Evolutionary conservation across 164 flowering plant species (phyloP).

Genomic region (Tetracentron sinense): DNA sequence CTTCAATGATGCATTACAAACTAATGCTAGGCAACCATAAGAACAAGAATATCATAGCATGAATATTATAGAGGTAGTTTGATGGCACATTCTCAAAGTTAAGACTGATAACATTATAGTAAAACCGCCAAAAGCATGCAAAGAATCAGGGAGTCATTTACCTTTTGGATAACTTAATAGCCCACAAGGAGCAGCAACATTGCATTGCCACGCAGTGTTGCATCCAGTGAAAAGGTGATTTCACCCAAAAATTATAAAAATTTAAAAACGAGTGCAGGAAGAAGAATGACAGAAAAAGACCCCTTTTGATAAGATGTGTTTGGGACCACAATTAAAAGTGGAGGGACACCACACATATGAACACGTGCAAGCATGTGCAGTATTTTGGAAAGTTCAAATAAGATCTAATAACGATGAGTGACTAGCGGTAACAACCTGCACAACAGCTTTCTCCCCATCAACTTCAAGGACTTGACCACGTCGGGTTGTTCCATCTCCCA

Average conservation of each 20-base stretch:
- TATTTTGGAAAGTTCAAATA: neutral
- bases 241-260: neutral
- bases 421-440: conserved; percentile 52
- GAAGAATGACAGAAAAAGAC: neutral
- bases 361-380: neutral
- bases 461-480: conserved; percentile 98
- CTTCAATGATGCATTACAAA: too few relatives aligned
- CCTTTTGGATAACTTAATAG: neutral
- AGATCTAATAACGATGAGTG: neutral
- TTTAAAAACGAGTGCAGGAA: neutral
- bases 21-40: too few relatives aligned
- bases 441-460: conserved; percentile 98
- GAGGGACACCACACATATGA: neutral
- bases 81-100: too few relatives aligned
- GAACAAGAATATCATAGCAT: too few relatives aligned
- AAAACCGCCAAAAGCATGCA: too few relatives aligned
- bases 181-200: neutral
- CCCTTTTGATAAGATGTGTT: neutral
- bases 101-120: too few relatives aligned
- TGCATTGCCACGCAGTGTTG: too few relatives aligned
- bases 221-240: neutral
- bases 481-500: conserved; percentile 89
- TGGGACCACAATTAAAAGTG: neutral
- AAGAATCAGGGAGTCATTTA: too few relatives aligned
- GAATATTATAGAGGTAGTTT: too few relatives aligned